Conservation (phyloP, 1,284 basidiomycete species). For the Pseudozyma flocculosa region DNA sequence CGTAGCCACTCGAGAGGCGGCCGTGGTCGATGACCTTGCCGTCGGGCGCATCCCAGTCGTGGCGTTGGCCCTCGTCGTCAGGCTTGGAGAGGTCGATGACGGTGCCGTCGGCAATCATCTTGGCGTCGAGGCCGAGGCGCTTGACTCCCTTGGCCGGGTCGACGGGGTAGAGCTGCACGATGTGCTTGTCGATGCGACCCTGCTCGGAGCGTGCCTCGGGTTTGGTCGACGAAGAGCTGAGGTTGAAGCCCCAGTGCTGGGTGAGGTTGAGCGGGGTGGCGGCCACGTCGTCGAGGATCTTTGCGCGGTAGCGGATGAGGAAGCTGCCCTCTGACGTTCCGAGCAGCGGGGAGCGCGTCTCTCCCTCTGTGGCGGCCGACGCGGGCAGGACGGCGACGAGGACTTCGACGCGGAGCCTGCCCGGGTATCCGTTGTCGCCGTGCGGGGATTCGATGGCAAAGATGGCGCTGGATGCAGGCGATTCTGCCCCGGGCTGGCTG, state of each 20-base stretch:
- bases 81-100: constrained; percentile 24
- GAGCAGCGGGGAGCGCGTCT: constrained; percentile 8
- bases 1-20: constrained; percentile 37
- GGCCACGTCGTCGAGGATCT: constrained; percentile 21
- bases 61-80: constrained; percentile 7
- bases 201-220: not conserved
- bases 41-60: constrained; percentile 26
- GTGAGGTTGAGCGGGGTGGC: constrained; percentile 54
- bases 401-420: constrained; percentile 42
- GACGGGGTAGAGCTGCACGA: constrained; percentile 27
- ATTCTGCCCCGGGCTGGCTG: constrained; percentile 13
- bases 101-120: constrained; percentile 36
- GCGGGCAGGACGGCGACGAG: constrained; percentile 28
- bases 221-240: constrained; percentile 18
- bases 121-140: constrained; percentile 36
- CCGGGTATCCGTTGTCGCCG: constrained; percentile 49
- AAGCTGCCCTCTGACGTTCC: constrained; percentile 32
- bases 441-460: constrained; percentile 43
- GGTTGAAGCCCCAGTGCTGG: constrained; percentile 56
- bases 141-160: constrained; percentile 11
- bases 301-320: constrained; percentile 46
- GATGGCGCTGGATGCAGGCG: constrained; percentile 10
- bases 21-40: constrained; percentile 27
- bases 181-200: constrained; percentile 32
- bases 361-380: constrained; percentile 2